Evolutionary conservation across 768 basidiomycete genomes (phyloP).

Genomic region (Trametes punicea): DNA sequence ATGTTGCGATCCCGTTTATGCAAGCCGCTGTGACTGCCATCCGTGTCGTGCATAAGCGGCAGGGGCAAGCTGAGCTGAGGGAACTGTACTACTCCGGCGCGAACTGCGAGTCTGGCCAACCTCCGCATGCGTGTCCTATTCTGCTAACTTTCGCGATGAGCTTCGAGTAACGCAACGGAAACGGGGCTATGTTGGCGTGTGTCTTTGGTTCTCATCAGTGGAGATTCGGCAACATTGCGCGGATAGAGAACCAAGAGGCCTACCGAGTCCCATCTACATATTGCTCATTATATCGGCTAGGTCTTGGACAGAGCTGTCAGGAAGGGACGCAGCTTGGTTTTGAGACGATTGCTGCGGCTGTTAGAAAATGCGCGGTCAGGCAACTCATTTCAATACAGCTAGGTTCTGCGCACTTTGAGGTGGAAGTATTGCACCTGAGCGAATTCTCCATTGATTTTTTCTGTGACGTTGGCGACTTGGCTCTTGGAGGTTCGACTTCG

Average conservation of each 20-base stretch:
- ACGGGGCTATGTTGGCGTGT: too few relatives aligned
- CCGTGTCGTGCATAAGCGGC: too few relatives aligned
- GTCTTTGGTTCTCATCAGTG: too few relatives aligned
- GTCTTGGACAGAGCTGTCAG: slow-evolving; percentile 1
- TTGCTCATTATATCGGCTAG: slow-evolving; percentile 2
- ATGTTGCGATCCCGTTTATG: too few relatives aligned
- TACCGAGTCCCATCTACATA: not conserved
- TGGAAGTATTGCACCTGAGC: slow-evolving; percentile 4
- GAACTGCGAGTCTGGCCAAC: too few relatives aligned
- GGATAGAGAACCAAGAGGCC: not conserved
- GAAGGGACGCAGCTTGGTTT: not conserved
- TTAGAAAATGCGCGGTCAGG: not conserved
- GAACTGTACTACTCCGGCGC: too few relatives aligned
- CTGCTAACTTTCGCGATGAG: too few relatives aligned
- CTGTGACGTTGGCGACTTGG: not conserved
- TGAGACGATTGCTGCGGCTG: not conserved
- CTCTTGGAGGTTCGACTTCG: not conserved
- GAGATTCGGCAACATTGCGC: too few relatives aligned
- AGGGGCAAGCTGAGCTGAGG: too few relatives aligned
- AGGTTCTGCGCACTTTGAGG: not conserved
- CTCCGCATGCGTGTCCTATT: too few relatives aligned
- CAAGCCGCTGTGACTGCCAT: too few relatives aligned
- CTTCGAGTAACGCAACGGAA: too few relatives aligned
- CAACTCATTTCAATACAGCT: not conserved
- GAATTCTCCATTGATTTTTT: slow-evolving; percentile 8